Evolutionary conservation across 768 basidiomycete genomes (phyloP).

Genomic region (Suillus luteus): DNA sequence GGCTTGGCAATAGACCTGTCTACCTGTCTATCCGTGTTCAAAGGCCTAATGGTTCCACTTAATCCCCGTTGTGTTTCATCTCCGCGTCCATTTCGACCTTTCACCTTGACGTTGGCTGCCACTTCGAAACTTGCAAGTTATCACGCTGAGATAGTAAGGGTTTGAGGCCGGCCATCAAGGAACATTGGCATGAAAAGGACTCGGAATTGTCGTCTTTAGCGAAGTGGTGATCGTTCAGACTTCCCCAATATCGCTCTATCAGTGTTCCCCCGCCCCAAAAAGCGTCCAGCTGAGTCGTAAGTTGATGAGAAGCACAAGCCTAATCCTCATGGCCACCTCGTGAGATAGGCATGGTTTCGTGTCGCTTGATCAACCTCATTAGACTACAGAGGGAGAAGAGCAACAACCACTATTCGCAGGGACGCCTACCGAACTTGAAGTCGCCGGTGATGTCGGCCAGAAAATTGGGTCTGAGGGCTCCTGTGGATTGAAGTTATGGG

Average conservation of each 20-base stretch:
- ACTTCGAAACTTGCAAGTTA: background rate
- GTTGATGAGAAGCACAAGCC: background rate
- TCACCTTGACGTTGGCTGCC: background rate
- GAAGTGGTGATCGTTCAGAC: background rate
- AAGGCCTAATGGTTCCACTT: background rate
- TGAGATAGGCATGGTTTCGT: background rate
- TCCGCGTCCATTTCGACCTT: background rate
- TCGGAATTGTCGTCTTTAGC: background rate
- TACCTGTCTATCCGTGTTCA: background rate
- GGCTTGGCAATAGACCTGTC: background rate
- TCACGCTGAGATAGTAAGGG: background rate
- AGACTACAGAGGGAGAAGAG: background rate
- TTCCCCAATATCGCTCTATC: background rate
- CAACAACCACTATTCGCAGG: background rate
- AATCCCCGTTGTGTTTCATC: conserved; percentile 5
- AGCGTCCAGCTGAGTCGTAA: background rate
- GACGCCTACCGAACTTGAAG: background rate
- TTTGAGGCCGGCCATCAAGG: background rate
- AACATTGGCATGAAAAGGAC: background rate
- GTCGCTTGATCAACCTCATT: background rate
- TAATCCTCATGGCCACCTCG: conserved; percentile 3
- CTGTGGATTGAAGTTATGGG: background rate
- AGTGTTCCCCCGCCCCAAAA: background rate
- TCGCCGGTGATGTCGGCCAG: background rate
- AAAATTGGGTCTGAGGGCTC: background rate